Base-by-base conservation (phyloP, 2,329 filamentous ascomycete genomes). In the Penicillium sclerotigenum region DNA sequence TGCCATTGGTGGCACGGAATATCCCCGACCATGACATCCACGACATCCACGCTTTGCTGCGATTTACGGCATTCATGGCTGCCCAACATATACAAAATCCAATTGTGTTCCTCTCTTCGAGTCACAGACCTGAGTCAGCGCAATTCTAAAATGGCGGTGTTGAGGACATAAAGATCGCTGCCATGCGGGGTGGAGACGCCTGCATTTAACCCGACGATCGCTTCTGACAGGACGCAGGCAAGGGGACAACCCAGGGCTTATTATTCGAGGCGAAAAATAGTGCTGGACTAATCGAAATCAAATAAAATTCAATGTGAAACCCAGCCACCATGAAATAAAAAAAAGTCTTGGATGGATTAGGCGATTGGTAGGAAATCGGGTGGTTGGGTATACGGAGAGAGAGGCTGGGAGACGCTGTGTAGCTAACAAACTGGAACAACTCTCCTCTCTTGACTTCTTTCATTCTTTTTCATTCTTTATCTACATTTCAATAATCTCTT, bases 351-450 rank as follows among this genome's bases (percentile, higher is more conserved):
- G 45, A 33, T 43, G 22, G 20, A 22, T 46, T 42, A 47, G 47
- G 48, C 48, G 57, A 57, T 56, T 65, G 59, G 57, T 59, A 65
- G 56, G 52, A 72, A 73, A 68, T 70, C 51, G 62, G 70, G 70
- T 71, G 68, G 70, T 70, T 71, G 69, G 70, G 68, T 68, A 62
- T 64, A 61, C 48, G 43, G 52, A 33, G 54, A 16, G 55, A 66
- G 68, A 67, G 70, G 70, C 69, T 72, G 70, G 69, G 70, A 66
- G 50, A 47, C 36, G 31, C 26, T 45, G 47, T 42, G 47, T 38
- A 47, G 57, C 54, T 48, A 50, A 50, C 47, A 43, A 43, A 57
- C 43, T 58, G 54, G 59, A 46, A 58, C 54, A 56, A 54, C 52
- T 60, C 29, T 49, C 54, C 49, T 36, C 37, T 59, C 40, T 36